Evolutionary conservation across 495 filamentous ascomycete genomes (phyloP).

Genomic region (Hypoxylon crocopeplum): DNA sequence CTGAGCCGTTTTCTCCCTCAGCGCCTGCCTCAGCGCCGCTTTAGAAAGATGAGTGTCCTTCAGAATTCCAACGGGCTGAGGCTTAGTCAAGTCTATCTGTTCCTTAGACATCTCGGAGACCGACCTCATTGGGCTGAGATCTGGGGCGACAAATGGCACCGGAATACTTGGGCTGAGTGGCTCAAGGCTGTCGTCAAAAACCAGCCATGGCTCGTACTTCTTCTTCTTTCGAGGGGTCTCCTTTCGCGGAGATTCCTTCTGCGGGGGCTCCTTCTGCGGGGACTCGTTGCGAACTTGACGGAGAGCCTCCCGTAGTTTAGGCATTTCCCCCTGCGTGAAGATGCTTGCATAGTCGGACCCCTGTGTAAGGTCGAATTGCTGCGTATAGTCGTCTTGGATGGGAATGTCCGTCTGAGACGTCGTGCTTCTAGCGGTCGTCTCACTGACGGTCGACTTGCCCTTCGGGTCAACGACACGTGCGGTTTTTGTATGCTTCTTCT

Average conservation of each 20-base stretch:
- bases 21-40: no score
- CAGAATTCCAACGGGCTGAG: constrained; percentile 47
- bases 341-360: constrained; percentile 51
- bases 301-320: constrained; percentile 46
- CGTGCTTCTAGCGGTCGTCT: constrained; percentile 40
- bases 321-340: constrained; percentile 47
- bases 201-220: no score
- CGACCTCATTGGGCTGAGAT: constrained; percentile 26
- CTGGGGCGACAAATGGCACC: constrained; percentile 9
- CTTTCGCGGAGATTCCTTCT: no score
- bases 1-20: no score
- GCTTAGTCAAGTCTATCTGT: constrained; percentile 27
- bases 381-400: constrained; percentile 50
- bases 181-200: constrained; percentile 37
- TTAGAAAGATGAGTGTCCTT: constrained; percentile 55
- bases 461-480: constrained; percentile 47
- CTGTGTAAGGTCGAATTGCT: constrained; percentile 50
- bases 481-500: constrained; percentile 44
- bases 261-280: constrained; percentile 19
- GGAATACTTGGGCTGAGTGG: constrained; percentile 26
- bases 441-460: constrained; percentile 34
- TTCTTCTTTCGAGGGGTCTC: no score
- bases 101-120: constrained; percentile 29
- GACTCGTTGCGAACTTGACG: constrained; percentile 40
- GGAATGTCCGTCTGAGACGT: constrained; percentile 43